phyloP scores from a whole-genome alignment of 306 rosid genomes.

The Trifolium dubium region DNA sequence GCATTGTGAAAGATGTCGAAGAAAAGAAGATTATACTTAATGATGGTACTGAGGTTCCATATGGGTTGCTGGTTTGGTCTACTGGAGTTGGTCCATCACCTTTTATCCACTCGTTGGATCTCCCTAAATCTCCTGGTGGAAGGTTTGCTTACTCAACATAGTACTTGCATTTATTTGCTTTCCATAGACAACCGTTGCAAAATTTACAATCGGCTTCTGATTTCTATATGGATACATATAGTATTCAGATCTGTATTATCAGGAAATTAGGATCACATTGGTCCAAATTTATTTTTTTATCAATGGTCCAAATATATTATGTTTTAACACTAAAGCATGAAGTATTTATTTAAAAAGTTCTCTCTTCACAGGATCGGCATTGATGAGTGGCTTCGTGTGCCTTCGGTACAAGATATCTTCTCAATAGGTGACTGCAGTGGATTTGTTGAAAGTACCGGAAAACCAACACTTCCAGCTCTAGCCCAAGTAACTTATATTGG shows the following conservation, averaged over 20 bases:
- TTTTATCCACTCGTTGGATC: constrained; percentile 57
- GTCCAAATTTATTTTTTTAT: constrained; percentile 10
- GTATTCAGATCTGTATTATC: constrained; percentile 7
- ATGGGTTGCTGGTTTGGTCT: constrained; percentile 94
- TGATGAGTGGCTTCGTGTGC: constrained; percentile 90
- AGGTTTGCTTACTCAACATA: constrained; percentile 54
- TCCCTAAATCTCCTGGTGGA: constrained; percentile 97
- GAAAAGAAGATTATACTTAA: constrained; percentile 72
- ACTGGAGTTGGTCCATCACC: constrained; percentile 98
- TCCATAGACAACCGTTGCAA: constrained; percentile 18
- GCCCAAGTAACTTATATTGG: constrained; percentile 70
- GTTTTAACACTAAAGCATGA: background rate
- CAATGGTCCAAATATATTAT: constrained; percentile 10
- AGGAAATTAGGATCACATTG: background rate
- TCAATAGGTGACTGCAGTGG: constrained; percentile 97
- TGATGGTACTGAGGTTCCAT: constrained; percentile 96
- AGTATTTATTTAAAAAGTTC: background rate
- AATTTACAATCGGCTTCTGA: constrained; percentile 24
- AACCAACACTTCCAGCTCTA: constrained; percentile 80
- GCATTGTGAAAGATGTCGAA: constrained; percentile 85
- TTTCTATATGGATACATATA: constrained; percentile 3
- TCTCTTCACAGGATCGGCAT: constrained; percentile 78
- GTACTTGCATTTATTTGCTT: constrained; percentile 34
- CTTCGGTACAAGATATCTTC: constrained; percentile 74
- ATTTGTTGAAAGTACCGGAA: constrained; percentile 91